Evolutionary conservation across 2,329 filamentous ascomycete species (phyloP), one percentile per base, ranked within the genome.

Genomic region (Aspergillus sp.): DNA sequence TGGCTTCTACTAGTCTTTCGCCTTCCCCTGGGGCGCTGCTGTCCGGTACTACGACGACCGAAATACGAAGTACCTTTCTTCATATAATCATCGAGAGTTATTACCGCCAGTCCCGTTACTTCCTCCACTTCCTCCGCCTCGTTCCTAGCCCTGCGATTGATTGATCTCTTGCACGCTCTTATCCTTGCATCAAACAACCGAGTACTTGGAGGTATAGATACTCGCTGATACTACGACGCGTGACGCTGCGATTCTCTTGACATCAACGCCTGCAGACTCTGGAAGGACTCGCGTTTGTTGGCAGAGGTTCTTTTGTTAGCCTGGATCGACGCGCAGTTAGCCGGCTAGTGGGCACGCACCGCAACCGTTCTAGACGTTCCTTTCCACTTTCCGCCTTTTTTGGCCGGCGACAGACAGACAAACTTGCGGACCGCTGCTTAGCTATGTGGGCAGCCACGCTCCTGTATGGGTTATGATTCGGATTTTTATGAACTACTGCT

Each of bases 1-100:
- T 58, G 56, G 56, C n/a, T 33, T 41, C 47, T 45, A 42, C 52
- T 52, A 36, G 35, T 46, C 43, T 41, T 36, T 33, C 43, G 35
- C 38, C 40, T 38, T 45, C 45, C 43, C 42, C 41, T 19, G 19
- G 19, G 19, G 19, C 19, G 19, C 19, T 19, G 1, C 19, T 19
- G 19, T 2, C 19, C 19, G 19, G 19, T 19, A 19, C 19, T 19
- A 19, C 19, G 19, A 19, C 19, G 19, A 19, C 19, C 19, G 19
- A 19, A 19, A 19, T 19, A 19, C 19, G 19, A 19, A 19, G 19
- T 19, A 19, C 19, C 19, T 19, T 19, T 19, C 19, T 19, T 19
- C 19, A 19, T 19, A 19, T 19, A 19, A 19, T 19, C 19, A 19
- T 19, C 19, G 19, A 19, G 19, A 19, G 19, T 19, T 43, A 19